Percentiles rank a stretch among this genome's conserved stretches.
Evolutionary conservation across 345 rosid genomes (phyloP).

Genomic region (Hibiscus trionum): DNA sequence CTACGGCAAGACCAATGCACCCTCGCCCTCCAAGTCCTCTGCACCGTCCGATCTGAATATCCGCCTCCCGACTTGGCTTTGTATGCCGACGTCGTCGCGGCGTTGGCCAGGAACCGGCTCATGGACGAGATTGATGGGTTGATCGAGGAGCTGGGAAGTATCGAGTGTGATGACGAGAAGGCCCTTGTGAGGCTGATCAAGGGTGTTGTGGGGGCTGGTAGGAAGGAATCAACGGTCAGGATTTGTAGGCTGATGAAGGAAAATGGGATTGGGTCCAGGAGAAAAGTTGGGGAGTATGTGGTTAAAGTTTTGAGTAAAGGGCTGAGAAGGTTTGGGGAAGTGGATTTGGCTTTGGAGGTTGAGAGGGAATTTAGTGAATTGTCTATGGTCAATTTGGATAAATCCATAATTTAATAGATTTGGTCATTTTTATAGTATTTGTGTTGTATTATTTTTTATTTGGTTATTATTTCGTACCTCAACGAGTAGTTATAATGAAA

Average conservation of each 20-base stretch:
- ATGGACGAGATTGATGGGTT: conserved; percentile 50
- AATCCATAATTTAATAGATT: background rate
- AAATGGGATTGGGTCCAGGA: conserved; percentile 52
- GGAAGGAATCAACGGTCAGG: conserved; percentile 67
- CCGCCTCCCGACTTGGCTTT: conserved; percentile 41
- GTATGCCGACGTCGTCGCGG: conserved; percentile 53
- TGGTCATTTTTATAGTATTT: background rate
- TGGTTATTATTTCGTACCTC: too few species aligned
- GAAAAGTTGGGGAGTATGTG: conserved; percentile 53
- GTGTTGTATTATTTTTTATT: background rate
- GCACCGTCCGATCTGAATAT: conserved; percentile 54
- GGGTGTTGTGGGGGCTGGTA: conserved; percentile 50
- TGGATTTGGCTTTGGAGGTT: conserved; percentile 44
- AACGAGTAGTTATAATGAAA: too few species aligned
- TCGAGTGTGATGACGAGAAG: conserved; percentile 39
- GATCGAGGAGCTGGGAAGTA: conserved; percentile 40
- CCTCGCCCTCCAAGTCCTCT: conserved; percentile 68
- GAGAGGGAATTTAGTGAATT: conserved; percentile 28
- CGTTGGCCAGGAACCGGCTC: conserved; percentile 43
- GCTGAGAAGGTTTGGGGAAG: conserved; percentile 56
- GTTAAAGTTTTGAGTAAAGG: conserved; percentile 55
- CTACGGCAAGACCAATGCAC: conserved; percentile 68
- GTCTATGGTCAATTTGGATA: conserved; percentile 17
- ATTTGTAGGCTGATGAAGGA: conserved; percentile 56
- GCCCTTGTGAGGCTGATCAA: conserved; percentile 43